These are phyloP conservation scores for Boletales sp. DNA, from an alignment of 768 basidiomycete species.

Conservation along the genomic window DNA sequence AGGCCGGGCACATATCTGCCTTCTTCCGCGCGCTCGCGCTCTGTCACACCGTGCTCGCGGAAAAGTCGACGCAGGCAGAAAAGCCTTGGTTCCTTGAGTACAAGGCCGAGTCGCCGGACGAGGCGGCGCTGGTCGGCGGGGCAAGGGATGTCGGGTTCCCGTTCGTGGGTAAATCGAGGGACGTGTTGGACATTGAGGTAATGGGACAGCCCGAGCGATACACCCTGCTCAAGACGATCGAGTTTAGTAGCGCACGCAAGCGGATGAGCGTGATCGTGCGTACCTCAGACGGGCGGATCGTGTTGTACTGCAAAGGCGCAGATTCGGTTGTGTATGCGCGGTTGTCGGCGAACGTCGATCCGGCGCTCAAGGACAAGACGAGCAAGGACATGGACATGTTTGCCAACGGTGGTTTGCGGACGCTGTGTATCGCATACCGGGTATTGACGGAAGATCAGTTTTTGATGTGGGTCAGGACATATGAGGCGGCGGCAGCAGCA, in stretches of 20 bases:
- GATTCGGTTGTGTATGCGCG: conserved; percentile 93
- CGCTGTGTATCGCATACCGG: conserved; percentile 84
- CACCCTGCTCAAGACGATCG: conserved; percentile 73
- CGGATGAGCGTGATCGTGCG: conserved; percentile 93
- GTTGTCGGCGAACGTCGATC: conserved; percentile 73
- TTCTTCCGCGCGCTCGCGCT: conserved; percentile 96
- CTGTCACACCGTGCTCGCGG: conserved; percentile 89
- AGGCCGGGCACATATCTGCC: conserved; percentile 64
- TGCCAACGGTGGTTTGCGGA: conserved; percentile 89
- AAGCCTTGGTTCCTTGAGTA: conserved; percentile 71
- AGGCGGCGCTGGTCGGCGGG: conserved; percentile 88
- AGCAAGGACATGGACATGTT: conserved; percentile 87
- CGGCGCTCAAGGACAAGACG: conserved; percentile 70
- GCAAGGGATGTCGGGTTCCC: conserved; percentile 93
- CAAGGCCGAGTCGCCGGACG: conserved; percentile 96
- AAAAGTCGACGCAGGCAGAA: conserved; percentile 58
- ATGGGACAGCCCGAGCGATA: conserved; percentile 86
- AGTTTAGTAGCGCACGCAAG: conserved; percentile 94
- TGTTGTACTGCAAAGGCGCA: conserved; percentile 95
- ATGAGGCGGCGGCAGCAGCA: conserved; percentile 78
- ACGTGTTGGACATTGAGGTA: conserved; percentile 82
- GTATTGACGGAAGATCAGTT: conserved; percentile 83
- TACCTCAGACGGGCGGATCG: conserved; percentile 73
- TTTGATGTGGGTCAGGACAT: conserved; percentile 68
- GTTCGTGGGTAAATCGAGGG: conserved; percentile 74